Evolutionary conservation across 2,329 filamentous ascomycete species (phyloP).

Genomic region (Nannizziopsis arthrosporioides): DNA sequence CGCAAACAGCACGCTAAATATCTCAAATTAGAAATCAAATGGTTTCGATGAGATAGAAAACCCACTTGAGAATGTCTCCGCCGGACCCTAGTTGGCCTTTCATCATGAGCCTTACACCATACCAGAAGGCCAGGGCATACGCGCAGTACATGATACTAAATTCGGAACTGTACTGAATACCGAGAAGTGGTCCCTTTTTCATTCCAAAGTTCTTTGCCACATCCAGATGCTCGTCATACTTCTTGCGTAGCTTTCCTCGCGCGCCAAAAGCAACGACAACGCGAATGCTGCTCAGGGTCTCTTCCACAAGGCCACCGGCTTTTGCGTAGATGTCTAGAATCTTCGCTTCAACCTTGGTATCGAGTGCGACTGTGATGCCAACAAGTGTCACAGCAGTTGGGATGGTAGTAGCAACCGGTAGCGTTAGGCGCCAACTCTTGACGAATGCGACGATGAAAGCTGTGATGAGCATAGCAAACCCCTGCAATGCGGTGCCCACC

Average conservation of each 20-base stretch:
- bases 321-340: conserved; percentile 26
- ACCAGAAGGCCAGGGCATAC: conserved; percentile 27
- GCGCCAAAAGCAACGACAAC: conserved; percentile 41
- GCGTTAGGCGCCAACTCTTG: conserved; percentile 35
- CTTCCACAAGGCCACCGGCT: conserved; percentile 34
- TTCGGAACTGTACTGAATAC: conserved; percentile 22
- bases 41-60: conserved; percentile 9
- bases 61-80: conserved; percentile 21
- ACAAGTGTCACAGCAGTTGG: conserved; percentile 31
- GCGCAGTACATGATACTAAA: conserved; percentile 26
- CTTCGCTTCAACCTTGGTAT: conserved; percentile 20
- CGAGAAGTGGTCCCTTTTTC: conserved; percentile 22
- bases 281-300: conserved; percentile 40
- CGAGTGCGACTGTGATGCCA: conserved; percentile 17
- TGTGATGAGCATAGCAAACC: conserved; percentile 23
- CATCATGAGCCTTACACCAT: conserved; percentile 23
- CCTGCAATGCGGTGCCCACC: conserved; percentile 16
- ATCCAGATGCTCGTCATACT: conserved; percentile 21
- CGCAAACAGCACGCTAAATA: conserved; percentile 20
- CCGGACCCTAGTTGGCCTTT: conserved; percentile 18
- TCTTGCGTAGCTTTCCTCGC: conserved; percentile 19
- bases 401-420: conserved; percentile 38
- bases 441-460: conserved; percentile 32
- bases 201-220: conserved; percentile 20
- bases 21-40: conserved; percentile 2